Percentiles rank a stretch among this genome's conserved stretches.
Evolutionary conservation across 345 rosid species (phyloP).

Genomic region (Dimocarpus longan): DNA sequence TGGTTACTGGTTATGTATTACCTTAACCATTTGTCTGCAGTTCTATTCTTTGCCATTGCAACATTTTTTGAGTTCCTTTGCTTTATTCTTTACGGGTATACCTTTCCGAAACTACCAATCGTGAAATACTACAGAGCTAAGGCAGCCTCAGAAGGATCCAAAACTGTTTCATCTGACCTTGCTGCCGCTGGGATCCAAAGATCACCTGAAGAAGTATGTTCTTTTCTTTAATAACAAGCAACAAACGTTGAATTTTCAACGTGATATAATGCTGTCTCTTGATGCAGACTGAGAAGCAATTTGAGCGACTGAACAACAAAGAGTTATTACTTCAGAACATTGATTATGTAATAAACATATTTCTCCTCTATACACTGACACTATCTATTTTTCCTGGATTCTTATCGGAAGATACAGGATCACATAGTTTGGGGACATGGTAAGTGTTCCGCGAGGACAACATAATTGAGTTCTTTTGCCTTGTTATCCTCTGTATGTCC

Average conservation of each 20-base stretch:
- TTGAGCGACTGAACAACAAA: slow-evolving; percentile 51
- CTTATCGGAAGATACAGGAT: slow-evolving; percentile 80
- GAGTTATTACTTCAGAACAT: slow-evolving; percentile 52
- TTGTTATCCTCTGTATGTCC: neutral
- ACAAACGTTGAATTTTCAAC: neutral
- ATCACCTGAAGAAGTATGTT: slow-evolving; percentile 26
- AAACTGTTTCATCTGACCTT: slow-evolving; percentile 75
- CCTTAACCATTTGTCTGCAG: slow-evolving; percentile 28
- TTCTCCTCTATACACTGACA: slow-evolving; percentile 60
- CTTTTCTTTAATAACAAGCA: neutral
- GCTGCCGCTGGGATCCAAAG: slow-evolving; percentile 74
- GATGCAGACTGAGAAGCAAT: slow-evolving; percentile 33
- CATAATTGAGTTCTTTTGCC: neutral
- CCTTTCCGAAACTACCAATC: slow-evolving; percentile 69
- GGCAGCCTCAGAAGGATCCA: slow-evolving; percentile 89
- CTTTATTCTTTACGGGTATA: slow-evolving; percentile 56
- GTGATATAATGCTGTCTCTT: neutral
- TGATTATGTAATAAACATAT: slow-evolving; percentile 62
- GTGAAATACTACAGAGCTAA: slow-evolving; percentile 80
- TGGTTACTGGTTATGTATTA: neutral
- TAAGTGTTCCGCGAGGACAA: slow-evolving; percentile 27
- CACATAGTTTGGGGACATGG: slow-evolving; percentile 72
- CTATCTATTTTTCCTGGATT: slow-evolving; percentile 89
- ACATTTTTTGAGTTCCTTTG: slow-evolving; percentile 66
- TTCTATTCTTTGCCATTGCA: slow-evolving; percentile 63